These are phyloP conservation scores for Mycosphaerella arachidis DNA, from an alignment of 2,329 filamentous ascomycete genomes.

Conservation along the genomic window DNA sequence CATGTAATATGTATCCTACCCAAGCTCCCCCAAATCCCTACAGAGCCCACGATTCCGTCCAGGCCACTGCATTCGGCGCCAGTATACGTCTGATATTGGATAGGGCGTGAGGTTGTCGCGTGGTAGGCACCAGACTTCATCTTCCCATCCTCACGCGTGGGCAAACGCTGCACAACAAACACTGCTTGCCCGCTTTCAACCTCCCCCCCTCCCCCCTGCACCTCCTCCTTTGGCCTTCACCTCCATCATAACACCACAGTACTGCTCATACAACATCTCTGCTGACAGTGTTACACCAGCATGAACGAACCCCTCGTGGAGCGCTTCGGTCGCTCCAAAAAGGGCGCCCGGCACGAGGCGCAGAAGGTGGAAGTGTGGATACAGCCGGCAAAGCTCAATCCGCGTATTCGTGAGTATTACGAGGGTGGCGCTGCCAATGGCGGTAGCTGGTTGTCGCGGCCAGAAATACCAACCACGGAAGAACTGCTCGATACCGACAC, in stretches of 20 bases:
- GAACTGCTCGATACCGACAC: slow-evolving; percentile 46
- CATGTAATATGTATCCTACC: background rate
- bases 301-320: slow-evolving; percentile 31
- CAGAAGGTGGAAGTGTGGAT: slow-evolving; percentile 19
- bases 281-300: background rate
- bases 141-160: background rate
- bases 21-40: background rate
- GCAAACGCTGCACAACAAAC: background rate
- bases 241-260: background rate
- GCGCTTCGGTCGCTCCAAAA: slow-evolving; percentile 24
- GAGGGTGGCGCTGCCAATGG: slow-evolving; percentile 12
- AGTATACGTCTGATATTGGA: background rate
- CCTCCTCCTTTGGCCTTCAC: background rate
- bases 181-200: no score
- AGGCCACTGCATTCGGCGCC: background rate
- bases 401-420: slow-evolving; percentile 26
- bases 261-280: background rate
- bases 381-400: slow-evolving; percentile 26
- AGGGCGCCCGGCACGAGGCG: slow-evolving; percentile 1
- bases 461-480: slow-evolving; percentile 52
- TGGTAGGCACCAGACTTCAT: background rate
- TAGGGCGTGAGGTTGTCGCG: background rate
- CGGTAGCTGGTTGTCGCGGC: slow-evolving; percentile 33
- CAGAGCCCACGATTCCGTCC: background rate
- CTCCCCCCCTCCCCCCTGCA: background rate